Conservation (phyloP, 2,329 filamentous ascomycete genomes). For the Xylariaceae sp. region DNA sequence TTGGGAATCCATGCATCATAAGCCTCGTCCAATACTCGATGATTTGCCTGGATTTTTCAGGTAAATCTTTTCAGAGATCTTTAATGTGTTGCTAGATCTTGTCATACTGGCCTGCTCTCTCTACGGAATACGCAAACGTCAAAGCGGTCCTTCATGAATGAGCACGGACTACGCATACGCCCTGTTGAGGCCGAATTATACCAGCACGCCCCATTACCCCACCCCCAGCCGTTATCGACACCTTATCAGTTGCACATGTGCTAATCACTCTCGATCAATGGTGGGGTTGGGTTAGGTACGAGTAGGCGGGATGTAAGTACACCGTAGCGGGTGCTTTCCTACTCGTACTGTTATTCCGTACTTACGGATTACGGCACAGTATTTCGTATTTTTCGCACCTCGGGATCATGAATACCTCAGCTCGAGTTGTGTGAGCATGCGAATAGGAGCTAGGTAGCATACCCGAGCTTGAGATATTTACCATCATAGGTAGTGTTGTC, state of each 20-base stretch:
- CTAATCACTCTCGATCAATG: background rate
- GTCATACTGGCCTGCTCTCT: too few species aligned
- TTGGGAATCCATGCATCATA: background rate
- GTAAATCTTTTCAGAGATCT: background rate
- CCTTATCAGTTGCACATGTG: constrained; percentile 1
- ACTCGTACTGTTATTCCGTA: background rate
- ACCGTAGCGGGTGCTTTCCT: background rate
- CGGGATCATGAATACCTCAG: too few species aligned
- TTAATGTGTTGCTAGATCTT: too few species aligned
- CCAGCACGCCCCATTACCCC: constrained; percentile 17
- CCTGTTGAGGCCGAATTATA: background rate
- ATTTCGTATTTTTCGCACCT: too few species aligned
- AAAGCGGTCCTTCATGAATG: background rate
- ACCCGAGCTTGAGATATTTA: too few species aligned
- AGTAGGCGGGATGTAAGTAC: background rate
- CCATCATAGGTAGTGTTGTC: too few species aligned
- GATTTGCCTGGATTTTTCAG: background rate
- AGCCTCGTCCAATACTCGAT: constrained; percentile 5
- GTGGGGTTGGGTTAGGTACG: constrained; percentile 1
- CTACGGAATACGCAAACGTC: too few species aligned
- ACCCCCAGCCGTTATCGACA: constrained; percentile 17
- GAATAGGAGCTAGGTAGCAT: too few species aligned
- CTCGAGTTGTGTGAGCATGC: too few species aligned
- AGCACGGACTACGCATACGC: constrained; percentile 13
- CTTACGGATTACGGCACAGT: too few species aligned